Evolutionary conservation across 2,329 filamentous ascomycete genomes (phyloP), one percentile per base, ranked within the genome.

Genomic region (Pseudopithomyces maydicus): DNA sequence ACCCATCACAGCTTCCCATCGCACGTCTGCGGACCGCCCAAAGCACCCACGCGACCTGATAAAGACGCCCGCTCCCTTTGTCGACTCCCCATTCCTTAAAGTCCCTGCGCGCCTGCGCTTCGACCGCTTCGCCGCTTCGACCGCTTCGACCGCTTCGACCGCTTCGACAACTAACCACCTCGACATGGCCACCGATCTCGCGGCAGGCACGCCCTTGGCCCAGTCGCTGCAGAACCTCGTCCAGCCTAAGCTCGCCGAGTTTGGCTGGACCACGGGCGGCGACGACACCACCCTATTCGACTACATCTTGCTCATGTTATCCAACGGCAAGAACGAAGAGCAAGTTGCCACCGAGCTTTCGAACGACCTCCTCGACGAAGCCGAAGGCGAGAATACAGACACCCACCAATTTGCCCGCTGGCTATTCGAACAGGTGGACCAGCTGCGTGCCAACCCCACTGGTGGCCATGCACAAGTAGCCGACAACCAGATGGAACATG

Each of bases 281-380:
- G 86, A 87, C 70, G 92, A 94, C 76, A 88, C 89, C 22, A 91
- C 92, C 36, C 85, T 99, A 57, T 89, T 92, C 57, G 95, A 99
- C 79, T 99, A 98, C 79, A 95, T 99, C 65, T 90, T 98, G 57
- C 86, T 98, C 62, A 97, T 98, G 94, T 85, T 99, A 32, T 91
- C 91, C 61, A 98, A 97, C 78, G 92, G 93, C 69, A 97, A 97
- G 78, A 92, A 90, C 3, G 89, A 96, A 74, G 88, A 93, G 49
- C 90, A 97, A 74, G 94, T 99, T 64, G 90, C 92, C 10, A 82
- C 86, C 42, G 95, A 99, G 74, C 86, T 99, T 14, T 90, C 93
- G 1, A 90, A 88, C 63, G 95, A 99, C 68, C 84, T 99, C 41
- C 85, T 99, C 2, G 88, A 88, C 55, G 84, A 97, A 4, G 87